Conservation (phyloP, 257 asterid species). For the Perilla frutescens region DNA sequence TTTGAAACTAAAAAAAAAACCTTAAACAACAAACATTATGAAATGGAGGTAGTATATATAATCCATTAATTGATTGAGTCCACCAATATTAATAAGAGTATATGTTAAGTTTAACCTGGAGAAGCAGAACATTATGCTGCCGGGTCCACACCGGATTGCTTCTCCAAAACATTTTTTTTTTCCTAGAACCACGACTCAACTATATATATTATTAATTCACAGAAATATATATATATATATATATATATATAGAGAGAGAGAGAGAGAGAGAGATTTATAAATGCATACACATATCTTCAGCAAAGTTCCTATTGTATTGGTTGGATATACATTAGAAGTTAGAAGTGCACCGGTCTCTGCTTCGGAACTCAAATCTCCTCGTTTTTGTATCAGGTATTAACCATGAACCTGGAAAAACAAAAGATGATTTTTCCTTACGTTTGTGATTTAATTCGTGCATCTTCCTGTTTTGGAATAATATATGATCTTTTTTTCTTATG, state of each 20-base stretch:
- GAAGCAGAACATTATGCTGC: slow-evolving; percentile 13
- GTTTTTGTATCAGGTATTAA: slow-evolving; percentile 31
- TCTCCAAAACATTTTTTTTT: neutral
- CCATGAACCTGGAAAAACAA: no score
- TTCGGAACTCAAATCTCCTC: slow-evolving; percentile 27
- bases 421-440: neutral
- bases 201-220: neutral
- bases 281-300: neutral
- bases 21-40: no score
- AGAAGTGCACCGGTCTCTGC: neutral
- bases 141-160: slow-evolving; percentile 41
- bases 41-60: no score
- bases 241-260: neutral
- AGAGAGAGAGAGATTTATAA: neutral
- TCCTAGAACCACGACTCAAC: slow-evolving; percentile 2
- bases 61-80: no score
- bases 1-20: no score
- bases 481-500: neutral
- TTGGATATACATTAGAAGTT: neutral
- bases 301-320: slow-evolving; percentile 41
- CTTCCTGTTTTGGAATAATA: neutral
- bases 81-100: no score
- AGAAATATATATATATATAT: neutral
- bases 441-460: neutral
- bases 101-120: neutral